Evolutionary conservation across 805 yeast species (phyloP), one percentile per base, ranked within the genome.

Genomic region (Zygosaccharomyces siamensis): DNA sequence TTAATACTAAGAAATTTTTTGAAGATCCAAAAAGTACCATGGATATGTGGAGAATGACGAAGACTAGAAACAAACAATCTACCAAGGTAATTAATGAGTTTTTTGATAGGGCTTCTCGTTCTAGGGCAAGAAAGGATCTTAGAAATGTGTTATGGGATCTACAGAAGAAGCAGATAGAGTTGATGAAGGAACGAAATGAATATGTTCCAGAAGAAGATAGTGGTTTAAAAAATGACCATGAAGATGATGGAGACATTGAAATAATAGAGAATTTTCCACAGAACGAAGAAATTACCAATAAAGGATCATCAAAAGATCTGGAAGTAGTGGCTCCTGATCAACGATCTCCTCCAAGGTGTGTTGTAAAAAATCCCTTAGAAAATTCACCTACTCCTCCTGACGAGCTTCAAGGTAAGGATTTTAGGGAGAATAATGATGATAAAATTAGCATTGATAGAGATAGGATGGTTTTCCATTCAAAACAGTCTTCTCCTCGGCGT

Each of bases 1-100:
- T 83, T 56, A 89, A 86, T 57, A 75, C 83, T 10, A 71, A 73
- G 48, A 79, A 76, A 53, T 82, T 87, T 66, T 71, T 84, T 40
- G 68, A 69, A 21, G 66, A 77, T 35, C 78, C 81, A 0, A 56
- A 56, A 0, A 70, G 63, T 21, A 82, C 87, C 45, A 68, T 77
- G 39, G 61, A 62, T 37, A 54, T 77, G 8, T 81, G 86, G 86
- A 62, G 68, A 48, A 56, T 46, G 14, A 48, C 62, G 4, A 57
- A 49, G 14, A 43, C 48, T 5, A 60, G 48, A 46, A 54, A 53
- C 30, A 58, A 54, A 37, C 21, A 47, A n/a, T 47, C 42, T 33
- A 46, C 55, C 4, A 58, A 47, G 32, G 23, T 47, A 4, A 47
- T 61, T 2, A 63, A 65, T 43, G 55, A 55, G 36, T 61, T 54